Conservation (phyloP, 2,329 filamentous ascomycete genomes). For the Pochonia chlamydosporia region DNA sequence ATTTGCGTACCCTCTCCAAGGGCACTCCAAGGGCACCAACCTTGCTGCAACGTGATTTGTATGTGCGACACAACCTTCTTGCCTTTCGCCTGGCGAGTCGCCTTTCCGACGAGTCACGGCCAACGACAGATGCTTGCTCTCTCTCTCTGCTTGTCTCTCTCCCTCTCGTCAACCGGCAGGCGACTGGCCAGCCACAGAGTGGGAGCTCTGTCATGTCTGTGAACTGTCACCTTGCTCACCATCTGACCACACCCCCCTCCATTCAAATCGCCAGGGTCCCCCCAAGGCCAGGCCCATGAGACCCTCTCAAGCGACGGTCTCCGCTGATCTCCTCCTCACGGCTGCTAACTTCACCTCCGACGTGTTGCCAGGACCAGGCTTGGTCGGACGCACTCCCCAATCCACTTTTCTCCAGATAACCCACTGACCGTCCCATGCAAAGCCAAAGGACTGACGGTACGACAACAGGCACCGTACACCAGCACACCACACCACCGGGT, state of each 20-base stretch:
- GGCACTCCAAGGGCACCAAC: too few relatives aligned
- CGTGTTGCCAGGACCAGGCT: not conserved
- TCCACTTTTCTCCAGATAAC: constrained; percentile 10
- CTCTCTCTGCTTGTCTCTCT: too few relatives aligned
- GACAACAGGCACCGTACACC: constrained; percentile 6
- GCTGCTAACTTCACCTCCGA: not conserved
- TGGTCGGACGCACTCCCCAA: constrained; percentile 1
- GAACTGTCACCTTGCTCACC: not conserved
- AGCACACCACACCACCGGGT: constrained; percentile 14
- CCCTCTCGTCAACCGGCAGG: not conserved
- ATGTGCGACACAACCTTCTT: not conserved
- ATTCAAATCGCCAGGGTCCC: not conserved
- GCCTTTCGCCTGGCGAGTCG: not conserved
- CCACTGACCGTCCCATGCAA: constrained; percentile 7
- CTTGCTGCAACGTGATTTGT: not conserved
- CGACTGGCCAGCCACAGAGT: not conserved
- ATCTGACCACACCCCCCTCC: not conserved
- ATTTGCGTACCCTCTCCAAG: too few relatives aligned
- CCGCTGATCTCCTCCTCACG: constrained; percentile 3
- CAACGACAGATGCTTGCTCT: not conserved
- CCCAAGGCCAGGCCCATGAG: not conserved
- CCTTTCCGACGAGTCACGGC: not conserved
- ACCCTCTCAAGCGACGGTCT: constrained; percentile 1
- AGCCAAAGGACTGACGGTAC: not conserved
- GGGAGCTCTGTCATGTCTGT: not conserved